Evolutionary conservation across 805 yeast genomes (phyloP).

Genomic region (Saccharomycopsis lassenensis): DNA sequence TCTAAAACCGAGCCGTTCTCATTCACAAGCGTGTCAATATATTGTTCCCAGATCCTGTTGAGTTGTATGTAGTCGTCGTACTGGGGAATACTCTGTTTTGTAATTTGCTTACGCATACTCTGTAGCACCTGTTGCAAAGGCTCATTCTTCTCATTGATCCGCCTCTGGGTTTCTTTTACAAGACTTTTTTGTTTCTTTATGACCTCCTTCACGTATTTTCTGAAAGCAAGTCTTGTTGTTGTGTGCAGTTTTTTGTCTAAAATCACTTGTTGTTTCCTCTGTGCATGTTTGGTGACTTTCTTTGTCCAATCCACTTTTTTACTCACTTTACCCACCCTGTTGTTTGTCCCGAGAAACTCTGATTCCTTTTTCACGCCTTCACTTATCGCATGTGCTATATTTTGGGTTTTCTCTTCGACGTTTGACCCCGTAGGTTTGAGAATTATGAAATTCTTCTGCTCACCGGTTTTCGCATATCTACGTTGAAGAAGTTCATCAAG

Average conservation of each 20-base stretch:
- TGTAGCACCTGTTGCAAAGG: not conserved
- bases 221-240: slow-evolving; percentile 7
- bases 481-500: slow-evolving; percentile 15
- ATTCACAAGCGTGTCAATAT: slow-evolving; percentile 7
- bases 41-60: slow-evolving; percentile 12
- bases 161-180: no score
- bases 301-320: not conserved
- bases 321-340: not conserved
- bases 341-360: not conserved
- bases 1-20: not conserved
- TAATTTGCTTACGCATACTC: not conserved
- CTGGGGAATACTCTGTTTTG: slow-evolving; percentile 3
- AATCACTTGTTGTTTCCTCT: not conserved
- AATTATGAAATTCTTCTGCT: slow-evolving; percentile 12
- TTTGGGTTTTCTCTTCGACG: slow-evolving; percentile 1
- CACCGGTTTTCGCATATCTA: slow-evolving; percentile 13
- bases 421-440: slow-evolving; percentile 14
- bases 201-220: slow-evolving; percentile 3
- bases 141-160: not conserved
- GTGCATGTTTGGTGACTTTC: not conserved
- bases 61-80: slow-evolving; percentile 8
- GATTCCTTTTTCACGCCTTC: not conserved
- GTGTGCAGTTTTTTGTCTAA: slow-evolving; percentile 3
- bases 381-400: not conserved
- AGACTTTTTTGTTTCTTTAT: slow-evolving; percentile 3